These are phyloP conservation scores for Mollisia scopiformis DNA, from an alignment of 2,329 filamentous ascomycete species.

Conservation along the genomic window DNA sequence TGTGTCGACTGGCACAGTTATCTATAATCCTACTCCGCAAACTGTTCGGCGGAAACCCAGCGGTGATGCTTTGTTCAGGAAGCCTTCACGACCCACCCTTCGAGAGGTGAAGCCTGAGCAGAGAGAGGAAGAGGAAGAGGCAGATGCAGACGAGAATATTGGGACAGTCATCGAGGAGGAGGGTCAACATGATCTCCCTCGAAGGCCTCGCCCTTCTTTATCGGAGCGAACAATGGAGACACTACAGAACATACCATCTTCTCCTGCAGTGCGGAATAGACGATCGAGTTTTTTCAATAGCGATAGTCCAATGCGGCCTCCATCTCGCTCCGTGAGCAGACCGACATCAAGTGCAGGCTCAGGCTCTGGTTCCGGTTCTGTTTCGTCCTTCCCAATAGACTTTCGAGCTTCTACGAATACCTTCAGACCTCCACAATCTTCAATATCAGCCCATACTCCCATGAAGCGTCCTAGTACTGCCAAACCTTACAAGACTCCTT, in stretches of 20 bases:
- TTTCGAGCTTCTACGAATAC: constrained; percentile 48
- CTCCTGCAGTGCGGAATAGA: constrained; percentile 69
- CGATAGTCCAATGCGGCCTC: constrained; percentile 56
- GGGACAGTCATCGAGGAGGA: constrained; percentile 15
- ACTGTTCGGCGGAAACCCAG: constrained; percentile 24
- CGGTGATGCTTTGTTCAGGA: constrained; percentile 25
- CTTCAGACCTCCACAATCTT: constrained; percentile 46
- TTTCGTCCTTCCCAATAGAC: constrained; percentile 38
- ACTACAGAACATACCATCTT: constrained; percentile 75
- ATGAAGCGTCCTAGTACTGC: constrained; percentile 38
- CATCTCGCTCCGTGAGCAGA: constrained; percentile 54
- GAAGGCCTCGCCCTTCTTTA: constrained; percentile 56
- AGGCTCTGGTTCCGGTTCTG: constrained; percentile 44
- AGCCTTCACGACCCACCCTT: constrained; percentile 22
- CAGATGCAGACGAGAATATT: constrained; percentile 19
- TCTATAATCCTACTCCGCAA: constrained; percentile 15
- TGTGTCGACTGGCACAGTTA: constrained; percentile 15
- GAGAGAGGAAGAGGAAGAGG: constrained; percentile 9
- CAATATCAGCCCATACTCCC: constrained; percentile 49
- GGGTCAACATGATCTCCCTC: constrained; percentile 5
- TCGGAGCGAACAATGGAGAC: constrained; percentile 88
- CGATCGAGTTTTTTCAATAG: constrained; percentile 74
- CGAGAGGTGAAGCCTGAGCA: constrained; percentile 9
- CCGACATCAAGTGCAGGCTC: constrained; percentile 58
- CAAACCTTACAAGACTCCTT: constrained; percentile 41